A percentile compares a stretch with the other conserved stretches of the same genome.
Evolutionary conservation across 2,329 filamentous ascomycete genomes (phyloP).

Genomic region (Aspergillus niger): DNA sequence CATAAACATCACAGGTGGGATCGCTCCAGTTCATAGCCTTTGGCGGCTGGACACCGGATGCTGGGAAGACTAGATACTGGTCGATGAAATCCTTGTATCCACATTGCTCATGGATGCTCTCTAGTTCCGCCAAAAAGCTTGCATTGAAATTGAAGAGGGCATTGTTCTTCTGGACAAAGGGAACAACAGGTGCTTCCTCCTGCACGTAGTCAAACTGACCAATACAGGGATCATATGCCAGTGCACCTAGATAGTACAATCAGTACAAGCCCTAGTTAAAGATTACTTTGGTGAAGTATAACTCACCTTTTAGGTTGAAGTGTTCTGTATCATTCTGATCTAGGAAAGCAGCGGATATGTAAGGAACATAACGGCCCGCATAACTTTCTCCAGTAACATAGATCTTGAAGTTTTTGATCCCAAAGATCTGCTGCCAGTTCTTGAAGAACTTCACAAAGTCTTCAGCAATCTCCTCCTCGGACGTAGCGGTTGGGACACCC

Average conservation of each 20-base stretch:
- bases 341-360: slow-evolving; percentile 74
- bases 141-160: slow-evolving; percentile 50
- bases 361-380: slow-evolving; percentile 70
- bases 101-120: slow-evolving; percentile 46
- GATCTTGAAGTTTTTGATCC: slow-evolving; percentile 67
- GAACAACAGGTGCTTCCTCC: slow-evolving; percentile 40
- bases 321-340: slow-evolving; percentile 67
- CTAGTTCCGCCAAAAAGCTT: slow-evolving; percentile 44
- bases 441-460: slow-evolving; percentile 79
- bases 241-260: slow-evolving; percentile 40
- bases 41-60: slow-evolving; percentile 57
- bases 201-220: slow-evolving; percentile 38
- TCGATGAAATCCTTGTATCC: slow-evolving; percentile 50
- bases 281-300: background rate
- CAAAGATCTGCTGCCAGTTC: slow-evolving; percentile 73
- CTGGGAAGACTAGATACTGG: slow-evolving; percentile 58
- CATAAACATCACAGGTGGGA: slow-evolving; percentile 60
- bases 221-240: slow-evolving; percentile 73
- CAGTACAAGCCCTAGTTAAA: background rate
- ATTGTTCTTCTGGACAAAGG: slow-evolving; percentile 46
- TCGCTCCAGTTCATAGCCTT: slow-evolving; percentile 50
- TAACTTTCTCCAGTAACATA: slow-evolving; percentile 76
- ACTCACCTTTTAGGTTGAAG: slow-evolving; percentile 64
- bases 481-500: slow-evolving; percentile 65
- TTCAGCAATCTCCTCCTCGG: slow-evolving; percentile 66